Base-by-base conservation (phyloP, 2,329 filamentous ascomycete genomes). In the Aureobasidium sp. region DNA sequence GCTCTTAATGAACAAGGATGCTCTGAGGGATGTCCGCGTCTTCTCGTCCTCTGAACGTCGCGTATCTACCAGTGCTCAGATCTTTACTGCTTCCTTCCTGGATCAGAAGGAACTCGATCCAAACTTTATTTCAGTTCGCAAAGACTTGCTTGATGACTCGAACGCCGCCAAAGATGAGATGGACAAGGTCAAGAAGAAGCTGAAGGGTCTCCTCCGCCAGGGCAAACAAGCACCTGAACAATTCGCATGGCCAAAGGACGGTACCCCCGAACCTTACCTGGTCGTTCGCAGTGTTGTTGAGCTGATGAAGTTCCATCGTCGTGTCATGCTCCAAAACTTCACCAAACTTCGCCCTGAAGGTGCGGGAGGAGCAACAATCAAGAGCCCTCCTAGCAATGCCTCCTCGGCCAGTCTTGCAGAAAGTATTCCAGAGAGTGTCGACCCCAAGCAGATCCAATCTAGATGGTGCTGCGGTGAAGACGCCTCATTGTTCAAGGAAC, bases 111-210 rank as follows among this genome's bases (percentile, higher is more conserved):
- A 97, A 61, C 80, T 97, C 17, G 85, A 89, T 0, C 85, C 90
- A 27, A 90, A 96, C 69, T 91, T 90, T 66, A 96, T 99, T 66
- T 88, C 86, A 37, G 87, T 97, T 62, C 87, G 94, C 59, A 99
- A 99, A 73, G 92, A 97, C 75, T 82, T 99, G 7, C 79, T 99
- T 3, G 94, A 99, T 73, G 94, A 99, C 72, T 97, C 92, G 0
- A 99, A 99, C 74, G 94, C 94, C 4, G 94, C 94, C 63, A 99
- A 99, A 74, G 94, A 99, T 73, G 91, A 96, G 71, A 99, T 97
- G 89, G 95, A 99, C 77, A 97, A 96, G 76, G 94, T 99, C 62
- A 99, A 99, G 82, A 99, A 99, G 84, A 97, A 96, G 84, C 83
- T 99, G 31, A 99, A 99, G 78, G 87, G 90, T 0, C 81, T 99